These are phyloP conservation scores for Eucalyptus polyanthemos DNA, from an alignment of 345 rosid species.

Conservation along the genomic window DNA sequence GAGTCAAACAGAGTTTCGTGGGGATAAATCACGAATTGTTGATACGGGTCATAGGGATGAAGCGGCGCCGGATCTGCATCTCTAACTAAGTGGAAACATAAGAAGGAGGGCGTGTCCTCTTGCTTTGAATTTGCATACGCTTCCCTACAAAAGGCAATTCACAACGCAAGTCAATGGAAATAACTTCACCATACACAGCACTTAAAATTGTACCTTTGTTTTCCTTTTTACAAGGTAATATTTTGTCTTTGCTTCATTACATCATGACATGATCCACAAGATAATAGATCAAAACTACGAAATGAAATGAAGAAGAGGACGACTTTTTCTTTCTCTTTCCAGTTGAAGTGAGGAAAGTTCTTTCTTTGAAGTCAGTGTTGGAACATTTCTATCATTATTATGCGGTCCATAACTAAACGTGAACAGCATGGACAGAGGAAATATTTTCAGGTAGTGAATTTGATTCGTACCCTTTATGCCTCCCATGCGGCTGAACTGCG, in stretches of 20 bases:
- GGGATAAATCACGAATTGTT: slow-evolving; percentile 15
- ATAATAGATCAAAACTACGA: background rate
- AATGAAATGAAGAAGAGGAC: background rate
- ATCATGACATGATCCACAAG: background rate
- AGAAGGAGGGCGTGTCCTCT: slow-evolving; percentile 17
- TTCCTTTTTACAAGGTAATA: background rate
- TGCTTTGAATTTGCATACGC: slow-evolving; percentile 28
- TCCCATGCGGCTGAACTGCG: slow-evolving; percentile 13
- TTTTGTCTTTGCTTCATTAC: background rate
- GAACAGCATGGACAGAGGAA: background rate
- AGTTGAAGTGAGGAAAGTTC: background rate
- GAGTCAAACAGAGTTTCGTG: background rate
- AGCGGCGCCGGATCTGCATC: slow-evolving; percentile 14
- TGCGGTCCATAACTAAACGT: background rate
- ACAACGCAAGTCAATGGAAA: background rate
- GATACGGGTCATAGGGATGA: slow-evolving; percentile 10
- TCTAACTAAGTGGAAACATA: slow-evolving; percentile 1
- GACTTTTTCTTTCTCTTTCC: background rate
- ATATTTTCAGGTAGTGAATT: background rate
- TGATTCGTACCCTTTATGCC: slow-evolving; percentile 11
- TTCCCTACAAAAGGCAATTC: slow-evolving; percentile 15
- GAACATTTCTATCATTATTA: background rate
- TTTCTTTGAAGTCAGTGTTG: background rate
- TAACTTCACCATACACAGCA: background rate
- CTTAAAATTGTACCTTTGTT: background rate